Evolutionary conservation across 495 filamentous ascomycete genomes (phyloP), one percentile per base, ranked within the genome.

Genomic region (Sordaria brevicollis): DNA sequence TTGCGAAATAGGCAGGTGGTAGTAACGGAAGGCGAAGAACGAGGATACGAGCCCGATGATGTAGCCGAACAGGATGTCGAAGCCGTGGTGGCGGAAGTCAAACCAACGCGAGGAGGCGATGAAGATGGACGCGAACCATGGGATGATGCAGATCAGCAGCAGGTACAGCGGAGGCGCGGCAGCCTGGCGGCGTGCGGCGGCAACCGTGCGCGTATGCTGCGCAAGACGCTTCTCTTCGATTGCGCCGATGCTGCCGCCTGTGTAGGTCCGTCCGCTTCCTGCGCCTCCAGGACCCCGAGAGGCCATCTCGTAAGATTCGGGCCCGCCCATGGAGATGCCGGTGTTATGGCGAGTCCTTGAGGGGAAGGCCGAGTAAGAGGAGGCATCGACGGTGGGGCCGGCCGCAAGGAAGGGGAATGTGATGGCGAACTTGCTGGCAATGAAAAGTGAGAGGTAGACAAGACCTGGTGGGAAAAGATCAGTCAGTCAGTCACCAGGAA

Each of bases 11-110:
- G 91, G 89, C 9, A 92, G 80, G 73, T 92, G 89, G 70, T 88
- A 88, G 70, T 81, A 87, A 21, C 81, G 77, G 78, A 88, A 88
- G 29, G 83, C 74, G 71, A 85, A 86, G 68, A 83, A 78, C 11
- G 86, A 79, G 5, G 71, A 71, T 39, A 84, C 73, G 29, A 78
- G 74, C 8, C 91, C 91, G 62, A 94, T 87, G 2, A 91, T 74
- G 25, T 86, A 89, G 7, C 93, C 92, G 33, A 90, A 91, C 29
- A 97, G 83, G 54, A 96, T 93, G 70, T 97, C 93, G 79, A 97
- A 96, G 13, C 90, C 91, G 79, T 96, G 92, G 73, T 97, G 93
- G 9, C 92, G 86, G 75, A 91, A 93, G 76, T 97, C 93, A 84
- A 93, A 89, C 79, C 85, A 89, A 21, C 87, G 83, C n/a, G 86